Base-by-base conservation (phyloP, 768 basidiomycete species). In the Pseudohyphozyma bogoriensis region DNA sequence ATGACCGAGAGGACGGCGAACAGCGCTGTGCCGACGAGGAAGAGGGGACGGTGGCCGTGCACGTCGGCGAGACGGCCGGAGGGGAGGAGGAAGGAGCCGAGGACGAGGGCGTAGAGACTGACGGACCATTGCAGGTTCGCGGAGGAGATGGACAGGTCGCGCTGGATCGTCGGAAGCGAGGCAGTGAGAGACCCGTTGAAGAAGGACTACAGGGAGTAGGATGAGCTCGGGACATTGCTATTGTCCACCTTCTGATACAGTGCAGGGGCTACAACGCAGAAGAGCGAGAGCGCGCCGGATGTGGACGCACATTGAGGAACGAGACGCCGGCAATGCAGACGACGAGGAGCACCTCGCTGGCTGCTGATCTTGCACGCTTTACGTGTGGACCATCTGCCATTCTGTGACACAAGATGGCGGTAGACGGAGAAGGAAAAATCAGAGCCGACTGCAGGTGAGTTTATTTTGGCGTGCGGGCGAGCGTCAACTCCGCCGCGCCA, bases 11-110 rank as follows among this genome's bases (percentile, higher is more conserved):
- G 84, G 0, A 77, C 76, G 11, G 77, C 71, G 39, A 84, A 78
- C 57, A 79, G 74, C 5, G 74, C 11, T 33, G 82, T 80, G 2
- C 89, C 89, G 5, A 76, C 13, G 9, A 85, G 57, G 72, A 88
- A 92, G 0, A 77, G 77, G 36, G 76, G 78, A 67, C 85, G 88
- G 35, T 87, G 79, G 2, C 89, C 88, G 64, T 85, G 83, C 45
- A 68, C 59, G 37, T 90, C 89, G 2, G 87, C 86, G 2, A 90
- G 72, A n/a, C 87, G 78, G 0, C 89, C 89, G 31, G 81, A 82
- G 16, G 87, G 79, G 13, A 90, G 77, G 4, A 89, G 79, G 15
- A 89, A 52, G 26, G 50, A 32, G 22, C 50, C 50, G 6, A 52
- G 51, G 24, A 52, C 28, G 4, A 52, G 15, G 4, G 35, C 26